These are phyloP conservation scores for Prunella vulgaris DNA, from an alignment of 257 asterid genomes.

Conservation along the genomic window DNA sequence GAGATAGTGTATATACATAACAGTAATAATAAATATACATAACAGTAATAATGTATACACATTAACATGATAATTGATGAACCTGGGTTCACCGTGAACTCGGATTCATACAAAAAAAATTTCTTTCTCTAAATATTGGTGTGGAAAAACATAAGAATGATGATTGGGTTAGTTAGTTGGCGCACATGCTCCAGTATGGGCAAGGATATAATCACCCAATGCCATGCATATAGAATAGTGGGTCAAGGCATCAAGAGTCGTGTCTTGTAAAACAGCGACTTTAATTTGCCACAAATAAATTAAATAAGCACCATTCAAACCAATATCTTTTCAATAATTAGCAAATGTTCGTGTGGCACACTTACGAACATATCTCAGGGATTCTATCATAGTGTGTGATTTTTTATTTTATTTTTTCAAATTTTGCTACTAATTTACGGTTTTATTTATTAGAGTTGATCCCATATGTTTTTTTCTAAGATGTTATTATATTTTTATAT, in stretches of 20 bases:
- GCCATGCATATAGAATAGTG: neutral
- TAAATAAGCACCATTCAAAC: neutral
- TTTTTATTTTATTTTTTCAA: neutral
- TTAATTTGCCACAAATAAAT: neutral
- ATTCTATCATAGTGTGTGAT: neutral
- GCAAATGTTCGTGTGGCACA: neutral
- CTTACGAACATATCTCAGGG: neutral
- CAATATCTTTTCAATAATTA: neutral
- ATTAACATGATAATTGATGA: no score
- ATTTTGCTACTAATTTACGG: neutral
- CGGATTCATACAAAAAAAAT: no score
- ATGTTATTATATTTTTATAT: neutral
- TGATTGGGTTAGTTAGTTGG: conserved; percentile 21
- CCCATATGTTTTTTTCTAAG: neutral
- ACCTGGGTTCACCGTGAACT: no score
- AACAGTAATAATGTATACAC: no score
- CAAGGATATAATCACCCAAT: conserved; percentile 10
- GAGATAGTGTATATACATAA: no score
- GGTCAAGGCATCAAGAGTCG: conserved; percentile 2
- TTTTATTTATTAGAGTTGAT: neutral
- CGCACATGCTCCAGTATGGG: conserved; percentile 28
- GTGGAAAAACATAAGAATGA: neutral
- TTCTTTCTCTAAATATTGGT: neutral
- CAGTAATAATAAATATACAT: no score
- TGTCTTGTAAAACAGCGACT: neutral